A percentile compares a stretch with the other conserved stretches of the same genome.
These are phyloP conservation scores for Colletotrichum tofieldiae DNA, from an alignment of 2,329 filamentous ascomycete species.

Conservation along the genomic window DNA sequence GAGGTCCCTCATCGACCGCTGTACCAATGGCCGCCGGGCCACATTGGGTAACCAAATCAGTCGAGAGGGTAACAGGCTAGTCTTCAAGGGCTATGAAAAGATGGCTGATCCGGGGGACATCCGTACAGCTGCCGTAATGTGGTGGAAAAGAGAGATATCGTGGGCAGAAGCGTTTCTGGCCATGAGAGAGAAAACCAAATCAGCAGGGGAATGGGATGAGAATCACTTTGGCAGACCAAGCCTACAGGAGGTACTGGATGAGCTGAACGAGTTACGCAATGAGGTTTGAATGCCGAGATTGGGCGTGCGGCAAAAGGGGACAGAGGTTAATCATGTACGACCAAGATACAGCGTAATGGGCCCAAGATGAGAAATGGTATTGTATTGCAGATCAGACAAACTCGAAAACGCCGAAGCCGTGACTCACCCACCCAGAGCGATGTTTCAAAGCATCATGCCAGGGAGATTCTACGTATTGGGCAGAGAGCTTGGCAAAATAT, in stretches of 20 bases:
- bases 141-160: conserved; percentile 66
- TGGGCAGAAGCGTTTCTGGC: conserved; percentile 64
- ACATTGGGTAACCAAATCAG: conserved; percentile 63
- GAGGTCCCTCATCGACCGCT: conserved; percentile 65
- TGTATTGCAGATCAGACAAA: not conserved
- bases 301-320: not conserved
- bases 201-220: conserved; percentile 61
- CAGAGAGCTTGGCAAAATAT: not conserved
- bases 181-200: conserved; percentile 56
- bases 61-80: conserved; percentile 62
- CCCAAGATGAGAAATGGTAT: conserved; percentile 8
- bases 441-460: not conserved
- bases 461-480: not conserved
- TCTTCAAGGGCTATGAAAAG: conserved; percentile 56
- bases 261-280: conserved; percentile 38
- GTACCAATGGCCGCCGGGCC: conserved; percentile 64
- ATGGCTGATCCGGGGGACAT: conserved; percentile 54
- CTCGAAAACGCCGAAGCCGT: not conserved
- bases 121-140: conserved; percentile 58
- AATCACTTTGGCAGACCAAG: conserved; percentile 67
- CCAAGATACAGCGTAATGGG: not conserved
- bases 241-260: conserved; percentile 59
- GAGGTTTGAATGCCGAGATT: conserved; percentile 44
- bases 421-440: not conserved
- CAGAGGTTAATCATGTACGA: not conserved